Conservation (phyloP, 768 basidiomycete genomes). For the Pleurotus tuber-regium region DNA sequence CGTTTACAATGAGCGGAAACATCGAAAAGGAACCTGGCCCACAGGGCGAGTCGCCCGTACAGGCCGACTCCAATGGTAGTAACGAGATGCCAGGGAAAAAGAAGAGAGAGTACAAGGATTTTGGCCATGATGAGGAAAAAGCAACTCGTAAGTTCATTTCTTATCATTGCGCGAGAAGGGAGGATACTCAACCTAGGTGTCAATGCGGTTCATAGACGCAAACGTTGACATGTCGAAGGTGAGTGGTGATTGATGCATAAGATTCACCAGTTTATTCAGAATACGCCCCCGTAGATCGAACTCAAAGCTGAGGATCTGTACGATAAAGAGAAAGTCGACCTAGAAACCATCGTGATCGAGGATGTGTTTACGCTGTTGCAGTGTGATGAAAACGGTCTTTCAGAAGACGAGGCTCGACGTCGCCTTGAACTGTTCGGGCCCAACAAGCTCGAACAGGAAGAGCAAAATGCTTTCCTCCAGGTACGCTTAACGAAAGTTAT, state of each 20-base stretch:
- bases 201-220: constrained; percentile 51
- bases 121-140: constrained; percentile 68
- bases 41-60: constrained; percentile 45
- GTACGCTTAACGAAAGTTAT: constrained; percentile 31
- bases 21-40: constrained; percentile 71
- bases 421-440: constrained; percentile 94
- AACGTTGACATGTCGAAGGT: constrained; percentile 85
- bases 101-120: constrained; percentile 88
- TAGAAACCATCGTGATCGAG: constrained; percentile 94
- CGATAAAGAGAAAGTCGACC: constrained; percentile 98
- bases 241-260: too few species aligned
- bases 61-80: constrained; percentile 24
- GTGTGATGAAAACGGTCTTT: constrained; percentile 81
- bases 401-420: constrained; percentile 67
- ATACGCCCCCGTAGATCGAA: constrained; percentile 67
- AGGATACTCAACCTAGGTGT: constrained; percentile 15
- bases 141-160: constrained; percentile 57
- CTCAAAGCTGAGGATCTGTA: constrained; percentile 92
- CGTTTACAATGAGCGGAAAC: constrained; percentile 35
- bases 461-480: constrained; percentile 90
- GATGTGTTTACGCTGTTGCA: constrained; percentile 97
- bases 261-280: too few species aligned
- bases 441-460: constrained; percentile 90
- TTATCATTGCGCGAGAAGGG: constrained; percentile 8
- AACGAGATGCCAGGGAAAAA: constrained; percentile 39